Base-by-base conservation (phyloP, 2,329 filamentous ascomycete species). In the Colletotrichum plurivorum region DNA sequence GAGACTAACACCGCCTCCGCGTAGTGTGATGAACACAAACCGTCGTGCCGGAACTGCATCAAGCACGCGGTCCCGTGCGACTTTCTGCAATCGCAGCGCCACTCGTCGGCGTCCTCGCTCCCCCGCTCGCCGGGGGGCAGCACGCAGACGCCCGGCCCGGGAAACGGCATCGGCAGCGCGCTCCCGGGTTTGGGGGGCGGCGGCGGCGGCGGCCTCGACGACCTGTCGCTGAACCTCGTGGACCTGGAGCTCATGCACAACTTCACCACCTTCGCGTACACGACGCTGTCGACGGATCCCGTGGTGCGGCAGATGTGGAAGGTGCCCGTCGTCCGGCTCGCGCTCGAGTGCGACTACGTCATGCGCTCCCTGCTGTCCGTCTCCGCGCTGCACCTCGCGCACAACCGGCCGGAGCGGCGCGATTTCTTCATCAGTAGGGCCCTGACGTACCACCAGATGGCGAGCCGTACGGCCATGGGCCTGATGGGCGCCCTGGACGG, bases 201-300 rank as follows among this genome's bases (percentile, higher is more conserved):
- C 39, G 10, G 9, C 31, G 56, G 56, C 60, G 59, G 54, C 7
- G 51, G 53, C 31, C 20, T 61, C 22, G 31, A 82, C 39, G 57
- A 46, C 46, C 69, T 55, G 31, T 58, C 71, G 12, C 74, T 83
- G n/a, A 82, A 83, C 46, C 72, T 85, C 1, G 71, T 81, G 10
- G 84, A 88, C 64, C 78, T 88, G 13, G 85, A 88, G 71, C 80
- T 89, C 2, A 78, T 89, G 10, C 85, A 88, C 73, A 85, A 88
- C 75, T 89, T 82, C 70, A 82, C 81, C 41, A 84, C 82, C 0
- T 83, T 82, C 3, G 88, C 87, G 1, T 82, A 81, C 67, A 78
- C 80, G 22, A 87, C 85, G 0, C 76, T 88, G 3, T 81, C 82
- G 8, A 77, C 75, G 9, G 80, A 84, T 39, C 77, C 81, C 0